phyloP scores from a whole-genome alignment of 768 basidiomycete species.

The Holtermannia corniformis region DNA sequence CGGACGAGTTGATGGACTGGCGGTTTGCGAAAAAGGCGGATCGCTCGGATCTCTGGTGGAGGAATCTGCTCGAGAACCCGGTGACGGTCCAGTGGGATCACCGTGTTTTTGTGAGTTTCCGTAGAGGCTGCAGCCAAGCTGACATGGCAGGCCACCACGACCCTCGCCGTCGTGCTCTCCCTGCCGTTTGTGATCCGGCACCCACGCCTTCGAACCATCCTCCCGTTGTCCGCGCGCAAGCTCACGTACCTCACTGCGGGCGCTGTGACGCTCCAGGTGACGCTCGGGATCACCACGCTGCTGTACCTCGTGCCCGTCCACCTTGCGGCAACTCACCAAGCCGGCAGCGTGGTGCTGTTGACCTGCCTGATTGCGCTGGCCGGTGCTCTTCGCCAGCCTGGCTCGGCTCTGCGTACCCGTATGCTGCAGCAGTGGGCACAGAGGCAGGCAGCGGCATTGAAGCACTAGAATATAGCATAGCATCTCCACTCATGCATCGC shows the following conservation, averaged over 20 bases:
- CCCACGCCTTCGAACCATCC: slow-evolving; percentile 44
- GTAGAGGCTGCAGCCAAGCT: neutral
- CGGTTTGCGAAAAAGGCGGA: slow-evolving; percentile 63
- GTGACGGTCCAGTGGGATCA: slow-evolving; percentile 97
- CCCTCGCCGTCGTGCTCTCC: slow-evolving; percentile 59
- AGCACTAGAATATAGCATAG: too few species aligned
- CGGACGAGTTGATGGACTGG: slow-evolving; percentile 67
- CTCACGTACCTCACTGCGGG: slow-evolving; percentile 55
- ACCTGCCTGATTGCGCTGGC: slow-evolving; percentile 71
- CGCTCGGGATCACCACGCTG: slow-evolving; percentile 66
- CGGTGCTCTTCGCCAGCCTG: slow-evolving; percentile 61
- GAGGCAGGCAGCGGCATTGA: neutral
- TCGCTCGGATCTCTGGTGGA: slow-evolving; percentile 78
- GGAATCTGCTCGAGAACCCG: slow-evolving; percentile 94
- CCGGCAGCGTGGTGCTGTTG: slow-evolving; percentile 79
- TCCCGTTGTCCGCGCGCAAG: slow-evolving; percentile 59
- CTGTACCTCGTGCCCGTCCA: slow-evolving; percentile 88
- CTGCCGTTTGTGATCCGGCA: slow-evolving; percentile 47
- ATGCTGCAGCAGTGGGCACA: neutral
- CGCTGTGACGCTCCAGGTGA: slow-evolving; percentile 55
- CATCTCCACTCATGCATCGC: too few species aligned
- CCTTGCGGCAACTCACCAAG: slow-evolving; percentile 87
- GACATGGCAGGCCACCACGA: slow-evolving; percentile 62
- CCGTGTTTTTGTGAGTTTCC: slow-evolving; percentile 66
- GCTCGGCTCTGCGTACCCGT: slow-evolving; percentile 51